Evolutionary conservation across 192 early-diverging fungal genomes (phyloP), one percentile per base, ranked within the genome.

Genomic region (Chytriomyces sp.): DNA sequence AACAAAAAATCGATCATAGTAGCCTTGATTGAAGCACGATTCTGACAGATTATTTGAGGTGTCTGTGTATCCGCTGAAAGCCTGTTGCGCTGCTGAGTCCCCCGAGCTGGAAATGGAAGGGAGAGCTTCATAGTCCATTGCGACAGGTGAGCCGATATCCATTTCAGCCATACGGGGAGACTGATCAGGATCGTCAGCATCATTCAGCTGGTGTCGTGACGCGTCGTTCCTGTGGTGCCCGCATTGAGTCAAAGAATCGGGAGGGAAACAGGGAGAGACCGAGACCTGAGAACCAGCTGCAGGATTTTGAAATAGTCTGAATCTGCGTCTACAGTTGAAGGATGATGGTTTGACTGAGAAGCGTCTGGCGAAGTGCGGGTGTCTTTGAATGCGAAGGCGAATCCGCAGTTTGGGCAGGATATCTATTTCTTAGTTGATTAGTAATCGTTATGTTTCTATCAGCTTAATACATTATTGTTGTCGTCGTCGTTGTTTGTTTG

Each of bases 1-100:
- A 2, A 91, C 81, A 75, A 98, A 98, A 70, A 98, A 98, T 5
- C 90, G 87, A 36, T 91, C 87, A 69, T 98, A 98, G 74, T 98
- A 98, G 4, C 96, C 96, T 66, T 96, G 92, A 71, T 98, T 98
- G 69, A 96, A 94, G 55, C 75, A 66, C 26, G 49, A 44, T 8
- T 22, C 72, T 19, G 38, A 49, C 7, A 65, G 60, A 22, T 22
- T 49, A 22, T 49, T 49, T 49, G 44, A 22, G 44, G 17, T 49
- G 44, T 49, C 44, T 49, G 2, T 14, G 44, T 22, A 49, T 2
- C 44, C 22, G 44, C 22, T 49, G 14, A n/a, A 22, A 49, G n/a
- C n/a, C n/a, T n/a, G n/a, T n/a, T n/a, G n/a, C n/a, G n/a, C n/a
- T n/a, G n/a, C n/a, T n/a, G n/a, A n/a, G n/a, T n/a, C n/a, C n/a